Conservation (phyloP, 1,284 basidiomycete species). For the Irpex rosettiformis region DNA sequence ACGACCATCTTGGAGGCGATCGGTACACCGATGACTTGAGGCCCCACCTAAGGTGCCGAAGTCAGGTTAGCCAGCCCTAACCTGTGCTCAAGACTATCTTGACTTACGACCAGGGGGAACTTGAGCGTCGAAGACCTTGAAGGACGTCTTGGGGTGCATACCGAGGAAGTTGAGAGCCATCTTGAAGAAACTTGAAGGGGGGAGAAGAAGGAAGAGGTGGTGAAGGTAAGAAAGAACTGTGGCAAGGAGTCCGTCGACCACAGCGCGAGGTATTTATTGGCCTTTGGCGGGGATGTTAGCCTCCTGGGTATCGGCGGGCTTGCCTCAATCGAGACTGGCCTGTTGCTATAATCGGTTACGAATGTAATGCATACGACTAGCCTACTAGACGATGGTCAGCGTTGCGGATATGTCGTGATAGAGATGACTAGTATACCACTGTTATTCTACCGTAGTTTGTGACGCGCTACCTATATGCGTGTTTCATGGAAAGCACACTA, state of each 20-base stretch:
- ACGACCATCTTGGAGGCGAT: neutral
- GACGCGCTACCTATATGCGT: too few species aligned
- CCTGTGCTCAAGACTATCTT: neutral
- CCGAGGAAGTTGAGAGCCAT: neutral
- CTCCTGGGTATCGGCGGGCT: neutral
- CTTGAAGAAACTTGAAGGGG: neutral
- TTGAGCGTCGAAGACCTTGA: neutral
- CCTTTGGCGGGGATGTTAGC: neutral
- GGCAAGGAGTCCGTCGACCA: neutral
- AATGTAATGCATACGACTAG: too few species aligned
- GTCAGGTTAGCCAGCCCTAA: neutral
- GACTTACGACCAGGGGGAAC: neutral
- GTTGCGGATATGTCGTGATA: too few species aligned
- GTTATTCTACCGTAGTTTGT: too few species aligned
- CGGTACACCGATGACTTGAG: neutral
- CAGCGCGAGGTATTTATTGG: neutral
- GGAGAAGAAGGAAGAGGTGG: neutral
- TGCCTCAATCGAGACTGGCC: neutral
- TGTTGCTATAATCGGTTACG: too few species aligned
- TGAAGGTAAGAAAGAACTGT: neutral
- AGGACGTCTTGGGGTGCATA: neutral
- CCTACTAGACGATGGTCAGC: too few species aligned
- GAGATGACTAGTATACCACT: too few species aligned
- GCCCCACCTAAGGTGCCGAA: neutral
- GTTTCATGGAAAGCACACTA: too few species aligned